Percentiles rank a stretch among this genome's conserved stretches.
Conservation (phyloP, 306 rosid species). For the Castanospermum australe region DNA sequence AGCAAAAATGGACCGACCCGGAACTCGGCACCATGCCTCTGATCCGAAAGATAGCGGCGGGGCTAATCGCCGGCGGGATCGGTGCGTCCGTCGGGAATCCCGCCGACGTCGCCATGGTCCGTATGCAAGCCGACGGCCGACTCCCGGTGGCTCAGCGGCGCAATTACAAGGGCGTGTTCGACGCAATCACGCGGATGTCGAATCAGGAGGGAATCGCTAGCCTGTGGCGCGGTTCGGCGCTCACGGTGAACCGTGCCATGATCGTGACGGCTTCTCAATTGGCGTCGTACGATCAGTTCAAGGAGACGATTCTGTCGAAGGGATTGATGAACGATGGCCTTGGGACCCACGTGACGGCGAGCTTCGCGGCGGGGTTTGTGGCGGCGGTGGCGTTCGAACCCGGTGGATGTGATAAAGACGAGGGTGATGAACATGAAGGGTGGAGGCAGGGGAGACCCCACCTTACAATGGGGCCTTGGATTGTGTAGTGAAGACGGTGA, state of each 20-base stretch:
- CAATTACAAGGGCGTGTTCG: slow-evolving; percentile 67
- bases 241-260: slow-evolving; percentile 94
- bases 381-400: slow-evolving; percentile 90
- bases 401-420: slow-evolving; percentile 88
- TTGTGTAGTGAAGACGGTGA: slow-evolving; percentile 71
- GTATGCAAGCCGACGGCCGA: slow-evolving; percentile 95
- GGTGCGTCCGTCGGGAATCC: slow-evolving; percentile 91
- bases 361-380: slow-evolving; percentile 87
- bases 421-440: slow-evolving; percentile 91
- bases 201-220: slow-evolving; percentile 64
- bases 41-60: slow-evolving; percentile 51
- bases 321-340: slow-evolving; percentile 69
- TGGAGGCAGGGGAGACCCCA: slow-evolving; percentile 50
- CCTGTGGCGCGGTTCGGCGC: slow-evolving; percentile 89
- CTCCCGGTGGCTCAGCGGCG: slow-evolving; percentile 63
- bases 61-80: slow-evolving; percentile 66
- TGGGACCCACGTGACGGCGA: slow-evolving; percentile 78
- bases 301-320: slow-evolving; percentile 61
- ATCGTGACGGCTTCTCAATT: slow-evolving; percentile 89
- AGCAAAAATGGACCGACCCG: slow-evolving; percentile 66
- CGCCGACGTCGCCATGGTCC: slow-evolving; percentile 88
- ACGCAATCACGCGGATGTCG: slow-evolving; percentile 65
- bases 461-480: slow-evolving; percentile 76
- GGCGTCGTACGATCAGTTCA: slow-evolving; percentile 77
- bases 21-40: slow-evolving; percentile 44